phyloP scores from a whole-genome alignment of 805 yeast genomes.

The Candida takata region DNA sequence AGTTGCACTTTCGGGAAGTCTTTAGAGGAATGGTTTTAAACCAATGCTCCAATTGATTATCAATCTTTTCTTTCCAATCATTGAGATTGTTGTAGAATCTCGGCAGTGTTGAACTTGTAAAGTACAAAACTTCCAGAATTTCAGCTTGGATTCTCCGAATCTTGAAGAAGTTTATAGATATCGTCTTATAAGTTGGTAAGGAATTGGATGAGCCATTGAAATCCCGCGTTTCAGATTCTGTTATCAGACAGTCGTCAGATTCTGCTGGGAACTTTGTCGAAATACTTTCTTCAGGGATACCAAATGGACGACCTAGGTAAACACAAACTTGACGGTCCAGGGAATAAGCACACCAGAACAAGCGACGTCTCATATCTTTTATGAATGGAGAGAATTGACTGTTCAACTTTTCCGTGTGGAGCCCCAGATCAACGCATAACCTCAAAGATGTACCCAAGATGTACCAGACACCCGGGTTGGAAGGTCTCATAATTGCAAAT shows the following conservation, averaged over 20 bases:
- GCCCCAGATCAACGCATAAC: slow-evolving; percentile 74
- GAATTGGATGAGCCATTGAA: slow-evolving; percentile 31
- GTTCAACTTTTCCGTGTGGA: slow-evolving; percentile 58
- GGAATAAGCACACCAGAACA: slow-evolving; percentile 88
- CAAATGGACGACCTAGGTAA: slow-evolving; percentile 81
- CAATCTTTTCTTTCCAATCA: slow-evolving; percentile 58
- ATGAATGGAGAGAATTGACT: slow-evolving; percentile 43
- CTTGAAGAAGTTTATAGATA: slow-evolving; percentile 60
- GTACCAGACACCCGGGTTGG: slow-evolving; percentile 91
- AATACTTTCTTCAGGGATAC: slow-evolving; percentile 77
- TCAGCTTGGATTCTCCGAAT: slow-evolving; percentile 73
- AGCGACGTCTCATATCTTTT: slow-evolving; percentile 62
- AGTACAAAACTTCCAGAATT: slow-evolving; percentile 65
- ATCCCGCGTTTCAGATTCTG: slow-evolving; percentile 31
- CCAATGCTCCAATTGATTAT: slow-evolving; percentile 57
- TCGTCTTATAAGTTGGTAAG: slow-evolving; percentile 57
- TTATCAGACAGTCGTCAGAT: slow-evolving; percentile 65
- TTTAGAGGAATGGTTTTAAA: slow-evolving; percentile 43
- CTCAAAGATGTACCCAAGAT: slow-evolving; percentile 75
- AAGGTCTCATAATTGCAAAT: slow-evolving; percentile 82
- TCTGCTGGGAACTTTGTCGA: slow-evolving; percentile 65
- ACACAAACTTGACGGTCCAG: slow-evolving; percentile 82
- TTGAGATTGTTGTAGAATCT: slow-evolving; percentile 44
- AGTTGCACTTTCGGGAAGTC: slow-evolving; percentile 53
- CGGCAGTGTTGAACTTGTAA: slow-evolving; percentile 60